phyloP scores from a whole-genome alignment of 2,329 filamentous ascomycete genomes.

The Magnaporthales sp. region DNA sequence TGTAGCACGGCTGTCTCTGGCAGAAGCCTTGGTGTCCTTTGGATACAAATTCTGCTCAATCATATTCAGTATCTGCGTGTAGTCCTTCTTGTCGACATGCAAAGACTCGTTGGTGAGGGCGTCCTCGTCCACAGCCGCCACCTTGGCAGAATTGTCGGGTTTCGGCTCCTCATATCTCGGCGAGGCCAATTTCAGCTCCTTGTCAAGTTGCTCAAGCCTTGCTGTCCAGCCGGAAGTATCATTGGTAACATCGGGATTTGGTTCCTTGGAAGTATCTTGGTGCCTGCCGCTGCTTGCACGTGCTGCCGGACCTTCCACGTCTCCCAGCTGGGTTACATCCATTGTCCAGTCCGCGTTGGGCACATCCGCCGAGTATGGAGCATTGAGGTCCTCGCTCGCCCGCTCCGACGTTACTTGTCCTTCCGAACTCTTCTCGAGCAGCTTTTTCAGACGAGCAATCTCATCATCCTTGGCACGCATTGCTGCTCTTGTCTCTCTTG shows the following conservation, averaged over 20 bases:
- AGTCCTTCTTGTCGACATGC: constrained; percentile 14
- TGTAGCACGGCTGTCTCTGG: background rate
- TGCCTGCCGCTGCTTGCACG: background rate
- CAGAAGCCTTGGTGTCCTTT: background rate
- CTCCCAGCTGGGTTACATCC: constrained; percentile 3
- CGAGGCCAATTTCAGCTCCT: background rate
- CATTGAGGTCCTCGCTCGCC: background rate
- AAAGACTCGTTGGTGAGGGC: background rate
- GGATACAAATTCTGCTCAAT: background rate
- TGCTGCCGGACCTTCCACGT: background rate
- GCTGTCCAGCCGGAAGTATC: constrained; percentile 1
- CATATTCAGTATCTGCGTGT: constrained; percentile 6
- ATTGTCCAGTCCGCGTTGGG: constrained; percentile 3
- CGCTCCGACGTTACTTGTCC: background rate
- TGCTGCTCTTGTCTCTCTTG: constrained; percentile 46
- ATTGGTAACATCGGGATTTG: background rate
- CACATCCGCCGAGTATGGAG: background rate
- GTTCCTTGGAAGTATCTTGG: background rate
- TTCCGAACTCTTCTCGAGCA: background rate
- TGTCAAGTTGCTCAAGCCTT: background rate
- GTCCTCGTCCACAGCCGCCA: background rate
- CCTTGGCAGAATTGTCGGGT: background rate
- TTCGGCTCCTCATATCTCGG: background rate
- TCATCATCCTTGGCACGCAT: constrained; percentile 47
- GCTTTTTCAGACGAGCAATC: constrained; percentile 46